Percentiles rank a stretch among this genome's conserved stretches.
These are phyloP conservation scores for Metarhizium guizhouense DNA, from an alignment of 2,329 filamentous ascomycete genomes.

Conservation along the genomic window DNA sequence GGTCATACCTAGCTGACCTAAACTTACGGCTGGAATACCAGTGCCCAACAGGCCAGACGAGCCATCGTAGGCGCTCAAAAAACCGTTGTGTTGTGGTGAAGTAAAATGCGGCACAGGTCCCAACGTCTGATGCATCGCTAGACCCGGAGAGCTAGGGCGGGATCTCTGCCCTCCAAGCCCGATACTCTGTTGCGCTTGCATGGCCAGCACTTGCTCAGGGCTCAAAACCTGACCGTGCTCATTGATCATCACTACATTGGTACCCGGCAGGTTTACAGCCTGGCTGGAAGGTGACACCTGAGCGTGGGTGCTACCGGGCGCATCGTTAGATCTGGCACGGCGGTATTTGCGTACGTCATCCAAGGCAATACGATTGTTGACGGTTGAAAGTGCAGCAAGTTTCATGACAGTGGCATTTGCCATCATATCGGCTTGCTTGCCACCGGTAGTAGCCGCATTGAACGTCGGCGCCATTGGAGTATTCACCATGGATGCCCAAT, in stretches of 20 bases:
- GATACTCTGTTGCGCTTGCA: conserved; percentile 61
- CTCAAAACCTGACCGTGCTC: conserved; percentile 83
- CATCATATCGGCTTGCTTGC: conserved; percentile 88
- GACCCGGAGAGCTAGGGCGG: conserved; percentile 79
- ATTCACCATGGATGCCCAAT: conserved; percentile 98
- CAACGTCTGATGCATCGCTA: conserved; percentile 65
- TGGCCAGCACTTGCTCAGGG: conserved; percentile 72
- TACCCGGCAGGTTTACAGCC: conserved; percentile 52
- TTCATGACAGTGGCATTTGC: conserved; percentile 99
- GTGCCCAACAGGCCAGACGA: conserved; percentile 60
- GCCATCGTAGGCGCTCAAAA: conserved; percentile 79
- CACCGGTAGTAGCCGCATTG: conserved; percentile 41
- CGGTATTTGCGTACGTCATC: conserved; percentile 97
- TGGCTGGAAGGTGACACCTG: conserved; percentile 60
- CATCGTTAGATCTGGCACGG: conserved; percentile 81
- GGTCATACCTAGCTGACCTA: conserved; percentile 62
- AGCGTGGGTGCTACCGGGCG: conserved; percentile 50
- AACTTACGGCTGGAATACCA: conserved; percentile 60
- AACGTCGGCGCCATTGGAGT: conserved; percentile 93
- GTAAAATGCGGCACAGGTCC: conserved; percentile 61
- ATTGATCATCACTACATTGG: conserved; percentile 89
- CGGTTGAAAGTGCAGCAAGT: conserved; percentile 87
- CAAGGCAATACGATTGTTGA: conserved; percentile 94
- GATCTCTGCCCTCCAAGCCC: conserved; percentile 64
- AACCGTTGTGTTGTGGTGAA: conserved; percentile 90